Conservation (phyloP, 129 eudicot species). For the Scalesia atractyloides region DNA sequence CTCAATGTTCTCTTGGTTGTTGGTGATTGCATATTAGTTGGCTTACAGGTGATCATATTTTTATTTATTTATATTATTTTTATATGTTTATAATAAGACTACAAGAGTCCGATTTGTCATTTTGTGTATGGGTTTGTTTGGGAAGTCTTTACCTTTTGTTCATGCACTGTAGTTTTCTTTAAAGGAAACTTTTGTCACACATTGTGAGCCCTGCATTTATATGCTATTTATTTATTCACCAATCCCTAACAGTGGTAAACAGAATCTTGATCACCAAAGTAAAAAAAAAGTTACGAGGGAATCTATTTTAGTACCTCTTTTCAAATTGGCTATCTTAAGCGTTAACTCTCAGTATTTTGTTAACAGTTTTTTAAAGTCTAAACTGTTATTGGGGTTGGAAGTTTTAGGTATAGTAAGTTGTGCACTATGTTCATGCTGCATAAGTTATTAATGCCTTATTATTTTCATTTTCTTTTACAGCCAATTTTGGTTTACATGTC, state of each 20-base stretch:
- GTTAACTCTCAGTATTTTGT: background rate
- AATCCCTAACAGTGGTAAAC: conserved; percentile 1
- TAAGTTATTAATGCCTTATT: conserved; percentile 18
- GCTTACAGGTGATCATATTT: conserved; percentile 62
- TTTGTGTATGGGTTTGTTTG: conserved; percentile 6
- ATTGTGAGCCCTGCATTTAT: conserved; percentile 18
- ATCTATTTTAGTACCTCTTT: background rate
- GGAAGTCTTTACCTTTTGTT: conserved; percentile 8
- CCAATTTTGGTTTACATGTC: conserved; percentile 97
- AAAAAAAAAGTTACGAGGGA: conserved; percentile 8
- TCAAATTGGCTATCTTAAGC: background rate
- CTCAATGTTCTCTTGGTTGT: conserved; percentile 84
- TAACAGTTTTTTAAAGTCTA: no score
- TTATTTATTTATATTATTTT: background rate
- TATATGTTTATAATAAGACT: conserved; percentile 4
- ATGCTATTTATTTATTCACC: background rate
- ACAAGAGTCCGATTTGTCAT: conserved; percentile 22
- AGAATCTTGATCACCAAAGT: conserved; percentile 22
- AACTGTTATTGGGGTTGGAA: no score
- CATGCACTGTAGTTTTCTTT: background rate
- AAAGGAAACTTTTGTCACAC: conserved; percentile 17
- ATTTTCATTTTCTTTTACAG: conserved; percentile 45
- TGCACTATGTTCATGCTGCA: conserved; percentile 19
- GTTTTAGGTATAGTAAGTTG: no score
- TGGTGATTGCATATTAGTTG: conserved; percentile 94